A percentile compares a stretch with the other conserved stretches of the same genome.
Evolutionary conservation across 306 rosid species (phyloP).

Genomic region (Cicer judaicum): DNA sequence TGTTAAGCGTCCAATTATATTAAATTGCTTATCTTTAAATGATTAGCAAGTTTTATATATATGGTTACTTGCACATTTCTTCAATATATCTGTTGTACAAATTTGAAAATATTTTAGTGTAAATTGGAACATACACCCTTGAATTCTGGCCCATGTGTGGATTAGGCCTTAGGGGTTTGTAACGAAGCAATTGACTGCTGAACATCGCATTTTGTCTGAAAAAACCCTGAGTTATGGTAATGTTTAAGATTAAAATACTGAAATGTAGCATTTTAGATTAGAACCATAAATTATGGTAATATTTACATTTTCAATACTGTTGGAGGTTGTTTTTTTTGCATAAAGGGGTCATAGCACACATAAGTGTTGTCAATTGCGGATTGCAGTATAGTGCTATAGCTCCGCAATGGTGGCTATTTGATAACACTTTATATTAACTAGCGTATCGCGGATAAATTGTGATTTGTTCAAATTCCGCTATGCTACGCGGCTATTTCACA

Average conservation of each 20-base stretch:
- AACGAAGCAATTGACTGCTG: conserved; percentile 11
- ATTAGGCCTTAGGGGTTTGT: conserved; percentile 29
- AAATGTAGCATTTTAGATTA: conserved; percentile 22
- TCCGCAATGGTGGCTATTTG: too few species aligned
- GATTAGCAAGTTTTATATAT: conserved; percentile 16
- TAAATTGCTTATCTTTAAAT: conserved; percentile 35
- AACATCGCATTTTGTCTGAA: conserved; percentile 21
- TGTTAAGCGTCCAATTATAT: conserved; percentile 16
- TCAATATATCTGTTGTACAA: conserved; percentile 15
- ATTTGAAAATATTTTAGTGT: not conserved
- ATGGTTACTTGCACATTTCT: conserved; percentile 29
- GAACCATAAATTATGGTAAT: not conserved
- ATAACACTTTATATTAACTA: too few species aligned
- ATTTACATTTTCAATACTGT: not conserved
- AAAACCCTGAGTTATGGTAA: conserved; percentile 18
- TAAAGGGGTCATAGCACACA: conserved; percentile 3
- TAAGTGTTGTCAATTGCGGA: too few species aligned
- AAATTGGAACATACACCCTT: conserved; percentile 21
- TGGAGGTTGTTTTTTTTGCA: conserved; percentile 25
- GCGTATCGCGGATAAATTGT: too few species aligned
- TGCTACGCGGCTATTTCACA: too few species aligned
- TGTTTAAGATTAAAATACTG: conserved; percentile 23
- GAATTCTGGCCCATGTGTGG: conserved; percentile 12
- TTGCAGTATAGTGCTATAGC: too few species aligned
- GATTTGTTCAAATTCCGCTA: too few species aligned